Percentiles rank a stretch among this genome's conserved stretches.
phyloP scores from a whole-genome alignment of 805 yeast species.

The Suhomyces prunicola region DNA sequence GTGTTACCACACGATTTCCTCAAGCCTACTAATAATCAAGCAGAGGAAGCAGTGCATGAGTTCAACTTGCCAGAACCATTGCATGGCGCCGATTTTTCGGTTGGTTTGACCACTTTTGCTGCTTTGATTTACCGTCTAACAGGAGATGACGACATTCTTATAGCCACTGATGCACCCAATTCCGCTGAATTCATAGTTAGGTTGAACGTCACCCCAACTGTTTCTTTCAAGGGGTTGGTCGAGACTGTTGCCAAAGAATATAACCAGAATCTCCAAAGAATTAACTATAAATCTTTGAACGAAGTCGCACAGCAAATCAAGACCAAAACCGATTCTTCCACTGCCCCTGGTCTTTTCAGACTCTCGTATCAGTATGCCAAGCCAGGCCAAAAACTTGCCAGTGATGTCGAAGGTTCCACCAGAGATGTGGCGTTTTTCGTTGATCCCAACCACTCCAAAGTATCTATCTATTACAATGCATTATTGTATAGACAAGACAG shows the following conservation, averaged over 20 bases:
- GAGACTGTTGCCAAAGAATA: constrained; percentile 43
- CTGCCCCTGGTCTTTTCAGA: constrained; percentile 62
- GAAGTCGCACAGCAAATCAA: constrained; percentile 55
- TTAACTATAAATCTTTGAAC: constrained; percentile 46
- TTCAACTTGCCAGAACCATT: constrained; percentile 19
- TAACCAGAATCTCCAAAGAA: constrained; percentile 29
- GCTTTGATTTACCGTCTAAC: constrained; percentile 74
- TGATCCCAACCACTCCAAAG: constrained; percentile 24
- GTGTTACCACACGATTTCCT: constrained; percentile 86
- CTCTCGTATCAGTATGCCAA: constrained; percentile 52
- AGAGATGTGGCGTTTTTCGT: constrained; percentile 61
- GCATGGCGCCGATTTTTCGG: constrained; percentile 33
- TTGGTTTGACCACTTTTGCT: constrained; percentile 64
- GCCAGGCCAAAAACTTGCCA: constrained; percentile 39
- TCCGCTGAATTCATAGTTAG: constrained; percentile 58
- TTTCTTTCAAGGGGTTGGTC: constrained; percentile 53
- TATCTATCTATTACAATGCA: constrained; percentile 64
- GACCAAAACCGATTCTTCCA: constrained; percentile 46
- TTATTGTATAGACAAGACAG: constrained; percentile 70
- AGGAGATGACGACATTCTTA: constrained; percentile 91
- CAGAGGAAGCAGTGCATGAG: constrained; percentile 57
- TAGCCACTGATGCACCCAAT: constrained; percentile 59
- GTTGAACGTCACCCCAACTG: constrained; percentile 52
- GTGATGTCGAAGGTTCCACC: constrained; percentile 50
- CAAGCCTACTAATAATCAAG: constrained; percentile 66